These are phyloP conservation scores for Metschnikowia gelsemii DNA, from an alignment of 805 yeast species.

Conservation along the genomic window DNA sequence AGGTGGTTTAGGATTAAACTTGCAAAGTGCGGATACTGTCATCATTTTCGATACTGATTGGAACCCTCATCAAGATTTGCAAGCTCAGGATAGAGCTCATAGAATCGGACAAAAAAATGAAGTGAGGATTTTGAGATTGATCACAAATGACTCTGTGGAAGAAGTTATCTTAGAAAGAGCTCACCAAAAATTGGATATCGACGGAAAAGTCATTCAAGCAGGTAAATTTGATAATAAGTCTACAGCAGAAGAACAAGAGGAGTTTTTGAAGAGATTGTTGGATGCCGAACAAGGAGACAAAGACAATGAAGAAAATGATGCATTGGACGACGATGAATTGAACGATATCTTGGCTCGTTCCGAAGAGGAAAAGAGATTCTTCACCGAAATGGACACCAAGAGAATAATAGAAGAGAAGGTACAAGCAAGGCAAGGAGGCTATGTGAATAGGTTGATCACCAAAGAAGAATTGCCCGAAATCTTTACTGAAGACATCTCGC, in stretches of 20 bases:
- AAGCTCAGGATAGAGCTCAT: constrained; percentile 88
- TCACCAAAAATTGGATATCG: constrained; percentile 78
- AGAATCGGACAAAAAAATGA: constrained; percentile 89
- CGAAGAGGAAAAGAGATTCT: constrained; percentile 57
- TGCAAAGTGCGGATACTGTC: constrained; percentile 86
- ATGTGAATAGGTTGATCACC: constrained; percentile 23
- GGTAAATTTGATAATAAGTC: constrained; percentile 88
- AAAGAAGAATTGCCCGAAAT: constrained; percentile 28
- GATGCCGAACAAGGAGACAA: constrained; percentile 65
- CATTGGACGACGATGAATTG: constrained; percentile 66
- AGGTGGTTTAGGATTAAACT: constrained; percentile 83
- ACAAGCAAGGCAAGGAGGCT: constrained; percentile 26
- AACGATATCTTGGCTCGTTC: constrained; percentile 70
- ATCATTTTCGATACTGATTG: constrained; percentile 85
- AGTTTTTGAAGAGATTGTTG: constrained; percentile 63
- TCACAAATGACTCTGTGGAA: constrained; percentile 80
- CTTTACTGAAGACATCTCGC: constrained; percentile 29
- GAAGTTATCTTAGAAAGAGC: constrained; percentile 82
- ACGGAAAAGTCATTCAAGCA: constrained; percentile 87
- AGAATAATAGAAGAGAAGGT: constrained; percentile 34
- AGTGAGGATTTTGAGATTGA: constrained; percentile 75
- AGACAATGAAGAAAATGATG: constrained; percentile 53
- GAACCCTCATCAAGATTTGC: constrained; percentile 91
- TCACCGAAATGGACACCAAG: constrained; percentile 60
- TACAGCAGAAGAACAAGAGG: constrained; percentile 85